Percentiles rank a stretch among this genome's conserved stretches.
These are phyloP conservation scores for Xylaria cubensis DNA, from an alignment of 495 filamentous ascomycete species.

Conservation along the genomic window DNA sequence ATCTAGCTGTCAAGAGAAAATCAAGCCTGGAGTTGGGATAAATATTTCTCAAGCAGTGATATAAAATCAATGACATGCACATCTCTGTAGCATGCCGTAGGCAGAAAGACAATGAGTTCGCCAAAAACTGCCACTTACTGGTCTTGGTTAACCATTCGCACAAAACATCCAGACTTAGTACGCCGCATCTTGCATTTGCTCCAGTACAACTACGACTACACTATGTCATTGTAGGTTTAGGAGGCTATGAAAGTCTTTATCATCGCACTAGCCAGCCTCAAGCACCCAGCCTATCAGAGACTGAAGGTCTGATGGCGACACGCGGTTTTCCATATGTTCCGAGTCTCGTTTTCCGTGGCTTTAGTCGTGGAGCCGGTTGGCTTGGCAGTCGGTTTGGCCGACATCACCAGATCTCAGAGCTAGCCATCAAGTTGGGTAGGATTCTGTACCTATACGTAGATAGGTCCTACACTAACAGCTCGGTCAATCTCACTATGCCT, in stretches of 20 bases:
- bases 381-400: conserved; percentile 18
- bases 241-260: not conserved
- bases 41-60: not conserved
- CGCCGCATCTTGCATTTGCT: not conserved
- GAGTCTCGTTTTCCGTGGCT: conserved; percentile 3
- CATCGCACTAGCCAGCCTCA: not conserved
- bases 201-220: not conserved
- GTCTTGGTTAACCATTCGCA: not conserved
- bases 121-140: conserved; percentile 14
- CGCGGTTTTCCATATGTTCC: not conserved
- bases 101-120: conserved; percentile 7
- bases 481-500: not conserved
- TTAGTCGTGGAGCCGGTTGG: not conserved
- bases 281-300: not conserved
- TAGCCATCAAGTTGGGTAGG: conserved; percentile 8
- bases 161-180: conserved; percentile 3
- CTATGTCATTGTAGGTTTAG: not conserved
- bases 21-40: not conserved
- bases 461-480: not conserved
- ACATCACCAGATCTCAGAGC: conserved; percentile 26
- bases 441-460: conserved; percentile 10
- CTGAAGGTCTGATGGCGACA: not conserved
- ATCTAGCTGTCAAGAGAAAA: not conserved
- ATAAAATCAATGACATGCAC: not conserved
- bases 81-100: not conserved